Conservation (phyloP, 2,329 filamentous ascomycete species). For the Diplodia scrobiculata region DNA sequence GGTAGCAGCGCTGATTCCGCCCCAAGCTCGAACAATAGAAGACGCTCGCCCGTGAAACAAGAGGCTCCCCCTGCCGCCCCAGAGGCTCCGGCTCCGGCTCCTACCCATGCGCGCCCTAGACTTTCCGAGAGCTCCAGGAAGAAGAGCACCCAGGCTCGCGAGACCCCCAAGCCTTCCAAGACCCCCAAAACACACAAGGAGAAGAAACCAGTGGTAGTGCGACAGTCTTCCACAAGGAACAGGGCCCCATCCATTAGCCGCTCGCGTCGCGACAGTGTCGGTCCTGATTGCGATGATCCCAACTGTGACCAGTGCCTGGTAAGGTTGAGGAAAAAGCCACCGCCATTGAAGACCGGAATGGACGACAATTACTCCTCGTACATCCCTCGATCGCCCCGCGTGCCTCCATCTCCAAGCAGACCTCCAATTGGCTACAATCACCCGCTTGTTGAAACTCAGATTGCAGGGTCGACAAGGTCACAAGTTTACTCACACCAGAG, state of each 20-base stretch:
- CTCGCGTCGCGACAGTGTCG: constrained; percentile 21
- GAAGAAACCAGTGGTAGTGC: constrained; percentile 16
- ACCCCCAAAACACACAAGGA: constrained; percentile 7
- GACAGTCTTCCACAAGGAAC: neutral
- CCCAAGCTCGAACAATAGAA: constrained; percentile 41
- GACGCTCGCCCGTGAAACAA: constrained; percentile 22
- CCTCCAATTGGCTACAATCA: constrained; percentile 35
- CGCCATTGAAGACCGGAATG: constrained; percentile 37
- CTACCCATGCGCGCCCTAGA: constrained; percentile 3
- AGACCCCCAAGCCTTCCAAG: constrained; percentile 21
- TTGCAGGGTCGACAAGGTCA: constrained; percentile 33
- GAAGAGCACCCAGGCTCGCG: constrained; percentile 1
- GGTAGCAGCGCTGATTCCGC: constrained; percentile 56
- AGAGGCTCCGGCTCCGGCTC: constrained; percentile 1
- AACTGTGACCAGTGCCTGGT: constrained; percentile 6
- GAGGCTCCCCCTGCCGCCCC: constrained; percentile 5
- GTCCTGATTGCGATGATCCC: constrained; percentile 3
- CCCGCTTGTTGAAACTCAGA: constrained; percentile 39
- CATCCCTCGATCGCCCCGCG: constrained; percentile 37
- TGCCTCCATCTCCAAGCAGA: constrained; percentile 36
- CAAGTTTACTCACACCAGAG: constrained; percentile 35
- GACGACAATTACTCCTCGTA: constrained; percentile 37
- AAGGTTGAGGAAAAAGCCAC: neutral
- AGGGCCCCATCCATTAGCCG: neutral
- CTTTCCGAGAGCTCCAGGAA: constrained; percentile 1